Percentiles rank a stretch among this genome's conserved stretches.
Conservation (phyloP, 306 rosid genomes). For the Citrullus mucosospermus region DNA sequence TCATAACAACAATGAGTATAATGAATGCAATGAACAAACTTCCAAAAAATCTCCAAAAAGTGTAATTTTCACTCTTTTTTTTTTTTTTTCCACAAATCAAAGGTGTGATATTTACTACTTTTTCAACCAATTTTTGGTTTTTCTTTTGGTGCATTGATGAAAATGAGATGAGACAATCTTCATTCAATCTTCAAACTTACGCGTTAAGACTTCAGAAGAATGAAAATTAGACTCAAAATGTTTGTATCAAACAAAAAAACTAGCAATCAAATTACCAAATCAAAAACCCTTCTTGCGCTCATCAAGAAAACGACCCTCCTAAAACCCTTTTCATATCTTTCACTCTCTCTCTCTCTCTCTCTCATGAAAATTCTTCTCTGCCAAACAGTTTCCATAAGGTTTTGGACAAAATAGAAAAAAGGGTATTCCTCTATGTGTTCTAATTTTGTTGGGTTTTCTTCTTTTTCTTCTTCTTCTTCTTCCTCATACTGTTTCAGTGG, state of each 20-base stretch:
- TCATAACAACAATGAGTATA: background rate
- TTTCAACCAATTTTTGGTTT: background rate
- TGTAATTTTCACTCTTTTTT: background rate
- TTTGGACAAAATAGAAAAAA: background rate
- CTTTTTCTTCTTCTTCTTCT: background rate
- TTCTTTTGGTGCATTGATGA: background rate
- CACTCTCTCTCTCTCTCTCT: background rate
- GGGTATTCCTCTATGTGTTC: background rate
- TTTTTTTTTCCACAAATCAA: background rate
- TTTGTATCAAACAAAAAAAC: background rate
- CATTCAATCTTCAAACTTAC: conserved; percentile 1
- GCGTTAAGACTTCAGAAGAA: background rate
- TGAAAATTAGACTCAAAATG: background rate
- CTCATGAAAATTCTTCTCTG: background rate
- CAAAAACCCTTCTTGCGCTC: background rate
- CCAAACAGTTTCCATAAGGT: background rate
- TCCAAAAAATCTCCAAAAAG: background rate
- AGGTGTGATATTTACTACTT: background rate
- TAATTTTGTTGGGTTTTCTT: background rate
- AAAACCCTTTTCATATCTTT: background rate
- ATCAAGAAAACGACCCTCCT: background rate
- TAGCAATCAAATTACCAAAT: background rate
- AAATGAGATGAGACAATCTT: background rate
- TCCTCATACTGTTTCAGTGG: background rate
- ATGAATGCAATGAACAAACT: background rate